phyloP scores from a whole-genome alignment of 2,329 filamentous ascomycete species.

The Alternaria triticina region DNA sequence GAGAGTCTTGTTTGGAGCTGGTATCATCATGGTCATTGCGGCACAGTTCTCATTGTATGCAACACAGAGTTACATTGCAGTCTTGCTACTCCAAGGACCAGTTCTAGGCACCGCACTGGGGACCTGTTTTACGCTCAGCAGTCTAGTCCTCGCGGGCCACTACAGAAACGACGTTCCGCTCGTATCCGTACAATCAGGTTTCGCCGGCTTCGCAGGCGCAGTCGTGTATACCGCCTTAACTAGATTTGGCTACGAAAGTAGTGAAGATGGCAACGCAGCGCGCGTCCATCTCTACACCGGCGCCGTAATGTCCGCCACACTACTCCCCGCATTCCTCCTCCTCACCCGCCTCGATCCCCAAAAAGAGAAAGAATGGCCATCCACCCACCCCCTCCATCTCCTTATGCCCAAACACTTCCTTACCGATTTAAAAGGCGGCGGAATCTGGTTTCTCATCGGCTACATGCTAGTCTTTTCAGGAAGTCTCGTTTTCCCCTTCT shows the following conservation, averaged over 20 bases:
- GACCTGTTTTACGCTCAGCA: constrained; percentile 13
- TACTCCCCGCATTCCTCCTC: constrained; percentile 11
- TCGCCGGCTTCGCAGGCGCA: constrained; percentile 21
- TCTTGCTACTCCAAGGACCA: constrained; percentile 18
- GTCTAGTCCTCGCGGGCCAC: constrained; percentile 24
- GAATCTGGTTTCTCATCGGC: background rate
- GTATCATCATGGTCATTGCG: background rate
- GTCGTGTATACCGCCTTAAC: constrained; percentile 16
- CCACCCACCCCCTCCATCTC: background rate
- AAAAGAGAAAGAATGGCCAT: background rate
- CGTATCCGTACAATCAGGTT: constrained; percentile 42
- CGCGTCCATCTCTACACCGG: background rate
- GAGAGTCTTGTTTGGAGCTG: background rate
- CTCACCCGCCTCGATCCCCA: background rate
- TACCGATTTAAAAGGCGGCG: background rate
- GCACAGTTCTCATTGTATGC: background rate
- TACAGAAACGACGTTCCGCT: constrained; percentile 36
- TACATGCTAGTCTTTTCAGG: background rate
- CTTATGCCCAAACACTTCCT: background rate
- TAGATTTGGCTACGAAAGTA: background rate
- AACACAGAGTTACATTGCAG: background rate
- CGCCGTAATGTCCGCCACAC: constrained; percentile 7
- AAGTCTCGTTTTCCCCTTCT: background rate
- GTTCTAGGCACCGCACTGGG: constrained; percentile 25
- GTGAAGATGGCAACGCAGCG: background rate